Base-by-base conservation (phyloP, 2,329 filamentous ascomycete species). In the Fusarium poae region DNA sequence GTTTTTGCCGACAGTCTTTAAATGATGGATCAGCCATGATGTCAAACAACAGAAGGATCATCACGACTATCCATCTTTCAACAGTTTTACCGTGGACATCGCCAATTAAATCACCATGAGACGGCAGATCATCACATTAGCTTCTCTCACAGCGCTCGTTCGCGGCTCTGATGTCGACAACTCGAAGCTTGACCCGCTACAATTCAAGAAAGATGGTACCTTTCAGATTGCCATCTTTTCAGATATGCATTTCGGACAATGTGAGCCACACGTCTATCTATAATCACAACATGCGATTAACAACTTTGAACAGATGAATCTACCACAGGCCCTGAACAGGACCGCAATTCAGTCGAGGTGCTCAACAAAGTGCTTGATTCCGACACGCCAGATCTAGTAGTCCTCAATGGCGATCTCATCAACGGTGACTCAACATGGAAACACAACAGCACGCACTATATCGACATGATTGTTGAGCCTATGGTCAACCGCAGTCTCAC, bases 371-470 rank as follows among this genome's bases (percentile, higher is more conserved):
- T 92, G 8, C 82, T 93, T 2, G 81, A 87, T 35, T 77, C 75
- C 1, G 90, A 92, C 60, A 71, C 75, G 0, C 84, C 87, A 0
- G 81, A 88, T 39, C 81, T 93, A 0, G 89, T 91, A 1, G 86
- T 93, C 1, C 77, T 93, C 29, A 93, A 92, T 56, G 91, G 91
- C 16, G 91, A 93, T 70, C 81, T 93, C 5, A 89, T 92, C 56
- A 91, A 90, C 0, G 90, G 91, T 39, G 90, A 92, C 61, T 88
- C 89, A 58, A 84, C 84, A 0, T 86, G 81, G 62, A 59, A 81
- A 6, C 78, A 84, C 6, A 91, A 91, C 71, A 76, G 74, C 56
- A 88, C 86, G 0, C 70, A 77, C 9, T 89, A 90, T 55, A 59
- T 92, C 5, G 87, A 91, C 68, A 77, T 84, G 68, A 83, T 91